Base-by-base conservation (phyloP, 78 protist genomes). In the Goniomonas avonlea region DNA sequence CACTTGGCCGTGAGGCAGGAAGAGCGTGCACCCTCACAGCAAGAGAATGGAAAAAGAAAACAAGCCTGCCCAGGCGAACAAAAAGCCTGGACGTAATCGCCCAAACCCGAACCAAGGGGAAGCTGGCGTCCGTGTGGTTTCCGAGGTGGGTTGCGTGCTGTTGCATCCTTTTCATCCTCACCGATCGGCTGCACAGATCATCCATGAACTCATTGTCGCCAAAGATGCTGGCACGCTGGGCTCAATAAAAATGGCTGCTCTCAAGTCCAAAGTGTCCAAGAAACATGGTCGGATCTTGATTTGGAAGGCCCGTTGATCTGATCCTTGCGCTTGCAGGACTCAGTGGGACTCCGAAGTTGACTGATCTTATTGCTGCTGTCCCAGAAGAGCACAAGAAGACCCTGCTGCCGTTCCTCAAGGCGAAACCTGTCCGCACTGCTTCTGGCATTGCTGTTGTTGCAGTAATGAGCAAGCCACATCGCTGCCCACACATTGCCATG, bases 401-500 rank as follows among this genome's bases (percentile, higher is more conserved):
- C 39, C 76, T 95, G 23, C 47, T 85, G 18, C 94, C 96, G 25
- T 37, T 81, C 17, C 78, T 95, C 23, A 85, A 82, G 73, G 90
- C 90, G 20, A 92, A 92, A 63, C 98, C 98, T 13, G 92, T 93
- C 18, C 91, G 98, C 35, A 91, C 98, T 0, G 98, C 98, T 23
- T 91, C 95, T 4, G 96, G 97, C 21, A 85, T 80, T 21, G 43
- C 37, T 1, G 80, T 81, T 31, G 95, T 95, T 21, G 97, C 98
- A 7, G 93, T 95, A 37, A 95, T 95, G 98, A 92, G 95, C 84
- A 93, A 95, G 84, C 98, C 98, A 25, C 96, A 92, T 79, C 70
- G 96, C 9, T 95, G 98, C 70, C 98, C 98, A 21, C 98, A 95
- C 86, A 71, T 89, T 35, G 96, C 93, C 39, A 76, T 76, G 84